Percentiles rank a stretch among this genome's conserved stretches.
These are phyloP conservation scores for Eimeria nieschulzi DNA, from an alignment of 169 alveolate species.

Conservation along the genomic window DNA sequence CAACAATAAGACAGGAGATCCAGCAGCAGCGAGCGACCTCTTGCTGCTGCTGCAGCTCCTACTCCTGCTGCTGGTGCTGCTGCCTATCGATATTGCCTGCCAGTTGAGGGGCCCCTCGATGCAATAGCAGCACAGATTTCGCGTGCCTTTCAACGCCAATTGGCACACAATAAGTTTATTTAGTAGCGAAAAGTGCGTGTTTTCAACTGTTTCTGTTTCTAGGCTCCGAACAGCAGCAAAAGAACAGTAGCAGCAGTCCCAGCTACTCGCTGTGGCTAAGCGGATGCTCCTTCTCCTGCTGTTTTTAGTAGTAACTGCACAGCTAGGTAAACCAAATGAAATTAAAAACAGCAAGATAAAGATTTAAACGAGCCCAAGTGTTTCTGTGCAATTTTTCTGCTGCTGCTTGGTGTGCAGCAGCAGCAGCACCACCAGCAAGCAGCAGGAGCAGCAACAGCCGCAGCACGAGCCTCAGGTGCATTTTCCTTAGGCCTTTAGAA, in stretches of 20 bases:
- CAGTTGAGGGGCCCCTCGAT: too few relatives aligned
- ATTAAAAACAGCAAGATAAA: not conserved
- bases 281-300: not conserved
- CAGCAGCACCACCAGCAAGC: not conserved
- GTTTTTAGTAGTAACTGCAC: not conserved
- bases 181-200: not conserved
- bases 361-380: not conserved
- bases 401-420: not conserved
- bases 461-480: not conserved
- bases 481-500: not conserved
- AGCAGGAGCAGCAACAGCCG: slow-evolving; percentile 6
- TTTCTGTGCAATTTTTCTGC: not conserved
- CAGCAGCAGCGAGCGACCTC: too few relatives aligned
- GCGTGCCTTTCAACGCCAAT: not conserved
- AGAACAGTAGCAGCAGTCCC: not conserved
- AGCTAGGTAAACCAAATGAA: not conserved
- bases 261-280: not conserved
- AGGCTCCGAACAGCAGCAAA: not conserved
- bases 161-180: not conserved
- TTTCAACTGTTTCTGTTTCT: not conserved
- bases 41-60: too few relatives aligned
- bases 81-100: too few relatives aligned
- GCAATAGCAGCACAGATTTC: too few relatives aligned
- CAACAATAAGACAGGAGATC: too few relatives aligned
- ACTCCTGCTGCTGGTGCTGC: too few relatives aligned